phyloP scores from a whole-genome alignment of 306 rosid genomes.

The Malus asiatica region DNA sequence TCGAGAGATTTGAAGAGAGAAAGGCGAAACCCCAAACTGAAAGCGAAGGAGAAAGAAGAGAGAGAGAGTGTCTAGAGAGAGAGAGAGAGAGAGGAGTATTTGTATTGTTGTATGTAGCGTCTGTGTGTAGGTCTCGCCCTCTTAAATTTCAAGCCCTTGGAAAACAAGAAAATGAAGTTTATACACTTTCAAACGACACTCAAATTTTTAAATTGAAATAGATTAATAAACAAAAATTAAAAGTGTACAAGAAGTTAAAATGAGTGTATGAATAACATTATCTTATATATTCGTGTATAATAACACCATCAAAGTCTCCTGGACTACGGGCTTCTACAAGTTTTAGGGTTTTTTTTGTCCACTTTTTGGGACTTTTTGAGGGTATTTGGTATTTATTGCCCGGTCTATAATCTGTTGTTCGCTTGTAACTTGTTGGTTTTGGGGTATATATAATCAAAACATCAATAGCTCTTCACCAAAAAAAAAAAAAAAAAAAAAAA shows the following conservation, averaged over 20 bases:
- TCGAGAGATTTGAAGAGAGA: conserved; percentile 7
- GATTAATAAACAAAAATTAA: too few species aligned
- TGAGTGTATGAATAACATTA: too few species aligned
- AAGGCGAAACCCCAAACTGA: conserved; percentile 43
- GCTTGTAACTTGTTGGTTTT: too few species aligned
- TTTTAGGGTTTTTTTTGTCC: neutral
- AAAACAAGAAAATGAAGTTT: neutral
- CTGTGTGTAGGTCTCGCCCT: conserved; percentile 8
- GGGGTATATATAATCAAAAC: too few species aligned
- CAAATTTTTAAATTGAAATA: too few species aligned
- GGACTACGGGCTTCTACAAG: neutral
- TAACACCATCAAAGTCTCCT: neutral
- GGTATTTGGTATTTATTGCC: neutral
- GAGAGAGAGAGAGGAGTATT: conserved; percentile 18
- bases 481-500: too few species aligned
- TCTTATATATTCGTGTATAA: too few species aligned
- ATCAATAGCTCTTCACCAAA: too few species aligned
- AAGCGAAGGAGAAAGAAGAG: conserved; percentile 11
- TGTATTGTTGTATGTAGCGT: neutral
- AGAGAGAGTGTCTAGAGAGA: neutral
- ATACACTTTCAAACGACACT: too few species aligned
- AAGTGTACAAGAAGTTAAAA: accelerated
- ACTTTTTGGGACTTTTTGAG: neutral
- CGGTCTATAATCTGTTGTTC: too few species aligned
- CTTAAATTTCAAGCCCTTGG: neutral